Evolutionary conservation across 306 rosid species (phyloP).

Genomic region (Erythrophleum fordii): DNA sequence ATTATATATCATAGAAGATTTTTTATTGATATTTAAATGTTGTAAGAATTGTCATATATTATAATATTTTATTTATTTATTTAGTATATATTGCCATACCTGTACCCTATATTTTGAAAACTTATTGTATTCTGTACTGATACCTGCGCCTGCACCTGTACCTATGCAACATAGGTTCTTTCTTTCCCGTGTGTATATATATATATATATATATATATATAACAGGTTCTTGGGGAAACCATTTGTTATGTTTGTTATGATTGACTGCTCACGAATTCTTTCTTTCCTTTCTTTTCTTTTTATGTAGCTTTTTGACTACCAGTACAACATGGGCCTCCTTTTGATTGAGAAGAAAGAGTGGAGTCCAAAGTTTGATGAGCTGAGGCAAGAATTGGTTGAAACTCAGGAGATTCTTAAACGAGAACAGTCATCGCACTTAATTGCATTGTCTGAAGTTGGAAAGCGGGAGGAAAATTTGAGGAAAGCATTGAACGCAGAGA

Average conservation of each 20-base stretch:
- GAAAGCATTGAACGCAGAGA: constrained; percentile 66
- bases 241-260: constrained; percentile 21
- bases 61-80: background rate
- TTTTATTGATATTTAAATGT: background rate
- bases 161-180: background rate
- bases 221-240: background rate
- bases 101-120: background rate
- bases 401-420: constrained; percentile 84
- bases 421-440: constrained; percentile 74
- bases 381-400: constrained; percentile 67
- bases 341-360: constrained; percentile 85
- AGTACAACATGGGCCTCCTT: constrained; percentile 90
- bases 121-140: background rate
- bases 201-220: background rate
- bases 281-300: constrained; percentile 31
- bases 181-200: background rate
- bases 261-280: constrained; percentile 27
- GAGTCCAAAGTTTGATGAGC: constrained; percentile 61
- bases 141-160: background rate
- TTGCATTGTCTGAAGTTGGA: constrained; percentile 74
- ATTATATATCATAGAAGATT: background rate
- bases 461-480: constrained; percentile 76
- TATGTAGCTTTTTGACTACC: constrained; percentile 83
- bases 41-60: background rate
- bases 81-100: background rate